Evolutionary conservation across 2,329 filamentous ascomycete species (phyloP), one percentile per base, ranked within the genome.

Genomic region (Talaromyces atroroseus): DNA sequence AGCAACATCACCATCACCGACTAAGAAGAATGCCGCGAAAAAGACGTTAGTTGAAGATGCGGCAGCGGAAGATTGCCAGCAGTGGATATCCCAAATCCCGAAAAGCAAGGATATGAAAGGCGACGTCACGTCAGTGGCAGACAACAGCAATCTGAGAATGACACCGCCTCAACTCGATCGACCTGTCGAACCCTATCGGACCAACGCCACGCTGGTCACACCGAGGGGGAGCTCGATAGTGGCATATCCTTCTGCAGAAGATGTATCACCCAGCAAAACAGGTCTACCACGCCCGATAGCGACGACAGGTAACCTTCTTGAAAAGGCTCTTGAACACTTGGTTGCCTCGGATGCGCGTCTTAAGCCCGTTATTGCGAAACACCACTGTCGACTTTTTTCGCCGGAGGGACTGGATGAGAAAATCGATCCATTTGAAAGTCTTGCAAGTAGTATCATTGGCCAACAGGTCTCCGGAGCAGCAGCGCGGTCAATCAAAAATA

Each of bases 381-480:
- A 95, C 66, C 82, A 82, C 59, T 97, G 92, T 71, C 80, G 79
- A 54, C 75, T 94, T 16, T 97, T 97, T 74, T 88, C 86, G 1
- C 82, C 90, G 0, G 86, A 88, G 60, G 90, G 91, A 0, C 76
- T 97, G n/a, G 83, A 86, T 26, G 90, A 96, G 71, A 80, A 84
- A 61, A 83, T 96, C 59, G 90, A 97, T 72, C 94, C 94, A 0
- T 99, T 96, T 67, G 86, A 88, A 64, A 86, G 84, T 57, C 80
- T 99, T 34, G 82, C 84, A 40, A 92, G 87, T 71, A 88, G 91
- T 52, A 96, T 99, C 68, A 95, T 97, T 65, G 91, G 90, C 53
- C 94, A 97, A 74, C 94, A 99, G 76, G 92, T 99, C 20, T 96
- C 91, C 0, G 91, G 92, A 18, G 90, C 91, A 5, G 94, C 94